Conservation (phyloP, 305 asterid genomes). For the Solanum hybrid region DNA sequence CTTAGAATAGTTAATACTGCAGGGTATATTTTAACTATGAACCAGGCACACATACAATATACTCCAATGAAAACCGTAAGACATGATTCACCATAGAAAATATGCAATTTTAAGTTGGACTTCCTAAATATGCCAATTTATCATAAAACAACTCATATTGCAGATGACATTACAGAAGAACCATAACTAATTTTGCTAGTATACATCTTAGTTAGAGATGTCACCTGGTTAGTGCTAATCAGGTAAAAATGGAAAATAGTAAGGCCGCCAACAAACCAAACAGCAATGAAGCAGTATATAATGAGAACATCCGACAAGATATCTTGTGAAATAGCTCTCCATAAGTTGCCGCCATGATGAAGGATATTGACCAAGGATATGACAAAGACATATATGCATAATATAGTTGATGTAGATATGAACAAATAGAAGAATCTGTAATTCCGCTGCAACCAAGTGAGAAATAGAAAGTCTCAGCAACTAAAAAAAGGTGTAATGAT, state of each 20-base stretch:
- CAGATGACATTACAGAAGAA: neutral
- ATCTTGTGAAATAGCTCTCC: constrained; percentile 53
- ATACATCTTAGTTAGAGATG: constrained; percentile 9
- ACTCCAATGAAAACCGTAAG: neutral
- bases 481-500: neutral
- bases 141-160: neutral
- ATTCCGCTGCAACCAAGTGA: constrained; percentile 57
- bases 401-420: constrained; percentile 68
- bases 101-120: neutral
- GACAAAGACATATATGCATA: constrained; percentile 53
- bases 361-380: constrained; percentile 60
- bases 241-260: constrained; percentile 69
- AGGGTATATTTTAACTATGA: neutral
- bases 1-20: neutral
- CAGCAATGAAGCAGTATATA: constrained; percentile 65
- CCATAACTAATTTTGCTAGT: neutral
- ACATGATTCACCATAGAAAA: neutral
- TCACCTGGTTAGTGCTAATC: constrained; percentile 79
- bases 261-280: constrained; percentile 91
- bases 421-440: constrained; percentile 84
- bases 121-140: neutral
- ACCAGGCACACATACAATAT: neutral
- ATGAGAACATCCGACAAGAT: constrained; percentile 60
- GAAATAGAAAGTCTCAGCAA: neutral
- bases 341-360: constrained; percentile 28